Base-by-base conservation (phyloP, 2,329 filamentous ascomycete genomes). In the Parastagonospora nodorum region DNA sequence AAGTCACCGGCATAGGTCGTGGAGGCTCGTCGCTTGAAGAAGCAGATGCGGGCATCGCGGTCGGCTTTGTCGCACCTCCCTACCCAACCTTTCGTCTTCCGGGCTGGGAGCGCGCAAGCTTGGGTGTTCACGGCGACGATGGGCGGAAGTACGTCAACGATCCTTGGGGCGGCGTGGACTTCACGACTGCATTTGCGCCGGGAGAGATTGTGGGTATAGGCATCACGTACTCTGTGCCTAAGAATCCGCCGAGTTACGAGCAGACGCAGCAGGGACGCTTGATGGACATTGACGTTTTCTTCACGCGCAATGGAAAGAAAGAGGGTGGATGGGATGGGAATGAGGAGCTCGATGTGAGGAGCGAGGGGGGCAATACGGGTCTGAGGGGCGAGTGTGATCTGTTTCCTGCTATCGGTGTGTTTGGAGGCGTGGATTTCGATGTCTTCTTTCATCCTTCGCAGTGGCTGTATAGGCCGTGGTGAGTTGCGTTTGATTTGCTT, bases 111-210 rank as follows among this genome's bases (percentile, higher is more conserved):
- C 82, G 89, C 30, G 89, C 83, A 14, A 88, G 84, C 56, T 66
- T 92, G 11, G 90, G 80, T 1, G 84, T 93, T n/a, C 90, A 93
- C 68, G 86, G 87, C 40, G 90, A 93, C 69, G 90, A 93, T 70
- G 90, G 90, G 0, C 82, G 87, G 62, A 82, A 83, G 69, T 94
- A 88, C 69, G 80, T 91, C 63, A 90, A 92, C 67, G 88, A 93
- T 69, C 80, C 80, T 7, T 88, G 82, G 78, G 89, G 90, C 16
- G 90, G 90, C 14, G 83, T 83, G 55, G 78, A 84, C 48, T 92
- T 92, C 56, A 86, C 85, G 0, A 61, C 69, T 8, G 78, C 84
- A 5, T 92, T 92, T 67, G 69, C 74, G n/a, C 74, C 75, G 0
- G 87, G 87, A 12, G 84, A 90, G 61, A 85, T 83, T 5, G 79